Evolutionary conservation across 805 yeast genomes (phyloP).

Genomic region (Pichia insulana): DNA sequence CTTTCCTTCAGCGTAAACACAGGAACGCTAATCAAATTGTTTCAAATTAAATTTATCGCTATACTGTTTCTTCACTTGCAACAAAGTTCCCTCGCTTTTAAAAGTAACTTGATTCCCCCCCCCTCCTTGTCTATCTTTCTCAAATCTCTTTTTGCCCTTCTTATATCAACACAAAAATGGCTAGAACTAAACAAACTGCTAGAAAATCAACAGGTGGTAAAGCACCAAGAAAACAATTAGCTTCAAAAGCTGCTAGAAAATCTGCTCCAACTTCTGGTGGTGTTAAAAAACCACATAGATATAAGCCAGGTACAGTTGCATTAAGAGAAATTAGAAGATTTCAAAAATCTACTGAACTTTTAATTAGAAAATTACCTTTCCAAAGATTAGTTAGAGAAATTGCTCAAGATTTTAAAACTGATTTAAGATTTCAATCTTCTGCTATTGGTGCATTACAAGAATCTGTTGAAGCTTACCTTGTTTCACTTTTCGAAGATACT

Average conservation of each 20-base stretch:
- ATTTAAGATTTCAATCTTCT: constrained; percentile 92
- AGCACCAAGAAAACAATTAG: constrained; percentile 91
- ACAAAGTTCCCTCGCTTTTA: too few relatives aligned
- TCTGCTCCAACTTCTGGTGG: constrained; percentile 90
- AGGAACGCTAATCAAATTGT: background rate
- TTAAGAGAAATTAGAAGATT: constrained; percentile 95
- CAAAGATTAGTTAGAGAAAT: constrained; percentile 95
- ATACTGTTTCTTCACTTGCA: background rate
- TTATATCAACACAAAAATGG: constrained; percentile 40
- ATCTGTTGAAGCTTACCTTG: constrained; percentile 97
- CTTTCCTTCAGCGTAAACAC: background rate
- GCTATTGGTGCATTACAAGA: constrained; percentile 98
- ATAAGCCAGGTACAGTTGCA: constrained; percentile 96
- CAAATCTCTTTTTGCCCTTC: background rate
- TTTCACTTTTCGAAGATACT: constrained; percentile 93
- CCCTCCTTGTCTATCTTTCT: background rate
- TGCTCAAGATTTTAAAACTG: constrained; percentile 89
- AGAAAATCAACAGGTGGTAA: constrained; percentile 95
- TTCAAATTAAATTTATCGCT: too few relatives aligned
- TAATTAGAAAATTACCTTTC: constrained; percentile 95
- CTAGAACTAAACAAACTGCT: constrained; percentile 91
- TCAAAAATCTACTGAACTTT: constrained; percentile 90
- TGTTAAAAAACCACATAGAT: constrained; percentile 92
- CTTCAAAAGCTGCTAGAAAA: constrained; percentile 89
- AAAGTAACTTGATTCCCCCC: background rate